Percentiles rank a stretch among this genome's conserved stretches.
These are phyloP conservation scores for Chenopodium quinoa DNA, from an alignment of 148 eudicot species.

Conservation along the genomic window DNA sequence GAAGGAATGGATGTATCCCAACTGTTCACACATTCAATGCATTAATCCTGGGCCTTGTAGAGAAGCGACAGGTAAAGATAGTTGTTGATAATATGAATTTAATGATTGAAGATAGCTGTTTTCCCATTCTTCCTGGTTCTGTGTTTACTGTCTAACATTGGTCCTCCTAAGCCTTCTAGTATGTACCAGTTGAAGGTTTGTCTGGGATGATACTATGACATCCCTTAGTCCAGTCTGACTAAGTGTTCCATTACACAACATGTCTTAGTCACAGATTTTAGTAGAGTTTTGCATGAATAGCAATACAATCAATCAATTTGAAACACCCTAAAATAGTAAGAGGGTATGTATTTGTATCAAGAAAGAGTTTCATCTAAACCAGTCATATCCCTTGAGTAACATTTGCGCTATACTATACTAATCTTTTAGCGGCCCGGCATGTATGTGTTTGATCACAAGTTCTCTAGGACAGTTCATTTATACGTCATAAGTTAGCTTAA, in stretches of 20 bases:
- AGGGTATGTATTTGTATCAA: background rate
- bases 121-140: background rate
- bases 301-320: background rate
- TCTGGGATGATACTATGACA: no score
- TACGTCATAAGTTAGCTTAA: no score
- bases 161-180: background rate
- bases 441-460: no score
- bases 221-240: no score
- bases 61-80: slow-evolving; percentile 74
- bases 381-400: no score
- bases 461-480: no score
- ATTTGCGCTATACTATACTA: no score
- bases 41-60: slow-evolving; percentile 80
- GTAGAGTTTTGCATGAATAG: background rate
- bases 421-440: no score
- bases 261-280: background rate
- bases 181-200: no score
- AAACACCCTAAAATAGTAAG: background rate
- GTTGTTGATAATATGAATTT: slow-evolving; percentile 15
- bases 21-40: slow-evolving; percentile 81
- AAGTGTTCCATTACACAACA: no score
- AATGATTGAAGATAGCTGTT: background rate
- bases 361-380: background rate
- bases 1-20: slow-evolving; percentile 88
- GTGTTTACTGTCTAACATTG: background rate